Evolutionary conservation across 2,329 filamentous ascomycete genomes (phyloP).

Genomic region (Gliomastix tumulicola): DNA sequence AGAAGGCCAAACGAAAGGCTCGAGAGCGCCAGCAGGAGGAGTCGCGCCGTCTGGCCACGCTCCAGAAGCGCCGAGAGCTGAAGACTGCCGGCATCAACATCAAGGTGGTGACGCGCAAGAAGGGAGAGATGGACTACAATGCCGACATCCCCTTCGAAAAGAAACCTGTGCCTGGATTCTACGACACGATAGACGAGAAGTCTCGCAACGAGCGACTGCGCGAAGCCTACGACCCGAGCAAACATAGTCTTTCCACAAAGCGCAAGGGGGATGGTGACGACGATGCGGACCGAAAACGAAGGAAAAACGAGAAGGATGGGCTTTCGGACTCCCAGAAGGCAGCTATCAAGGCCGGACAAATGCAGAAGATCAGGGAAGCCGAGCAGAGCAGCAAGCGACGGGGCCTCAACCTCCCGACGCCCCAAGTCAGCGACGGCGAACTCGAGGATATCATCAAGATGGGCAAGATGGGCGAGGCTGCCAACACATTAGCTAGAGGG

Average conservation of each 20-base stretch:
- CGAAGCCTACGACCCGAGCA: constrained; percentile 82
- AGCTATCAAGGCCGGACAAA: constrained; percentile 85
- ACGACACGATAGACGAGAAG: constrained; percentile 83
- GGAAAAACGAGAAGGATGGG: constrained; percentile 81
- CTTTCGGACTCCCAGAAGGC: constrained; percentile 76
- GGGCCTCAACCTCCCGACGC: constrained; percentile 73
- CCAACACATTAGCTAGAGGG: constrained; percentile 65
- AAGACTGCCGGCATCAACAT: constrained; percentile 98
- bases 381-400: constrained; percentile 94
- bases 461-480: constrained; percentile 87
- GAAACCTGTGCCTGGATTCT: constrained; percentile 80
- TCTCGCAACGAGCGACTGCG: constrained; percentile 75
- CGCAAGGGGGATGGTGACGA: constrained; percentile 92
- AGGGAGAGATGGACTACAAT: constrained; percentile 99
- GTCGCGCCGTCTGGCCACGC: constrained; percentile 76
- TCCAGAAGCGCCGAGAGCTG: constrained; percentile 93
- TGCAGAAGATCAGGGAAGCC: constrained; percentile 91
- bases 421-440: constrained; percentile 88
- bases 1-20: constrained; percentile 97
- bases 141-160: constrained; percentile 98
- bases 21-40: constrained; percentile 93
- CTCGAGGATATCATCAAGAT: constrained; percentile 98
- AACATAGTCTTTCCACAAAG: constrained; percentile 85
- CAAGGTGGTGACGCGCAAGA: constrained; percentile 85
- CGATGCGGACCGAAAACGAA: constrained; percentile 71